phyloP scores from a whole-genome alignment of 768 basidiomycete genomes.

The Ramaria rubella region DNA sequence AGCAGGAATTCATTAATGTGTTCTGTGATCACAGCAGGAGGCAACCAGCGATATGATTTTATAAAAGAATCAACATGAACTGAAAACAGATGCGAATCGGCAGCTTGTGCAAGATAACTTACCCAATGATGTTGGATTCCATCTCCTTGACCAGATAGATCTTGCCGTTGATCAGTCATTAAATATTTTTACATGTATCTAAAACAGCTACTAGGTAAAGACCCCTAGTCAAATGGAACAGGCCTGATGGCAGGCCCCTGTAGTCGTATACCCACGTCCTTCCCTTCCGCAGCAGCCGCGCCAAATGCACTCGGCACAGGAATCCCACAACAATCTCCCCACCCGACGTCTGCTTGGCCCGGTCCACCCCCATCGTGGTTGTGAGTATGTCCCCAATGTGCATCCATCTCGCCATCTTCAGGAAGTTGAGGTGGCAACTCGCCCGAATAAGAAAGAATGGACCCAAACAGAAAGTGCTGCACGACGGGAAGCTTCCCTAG shows the following conservation, averaged over 20 bases:
- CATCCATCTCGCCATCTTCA: conserved; percentile 27
- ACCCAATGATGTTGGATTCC: no score
- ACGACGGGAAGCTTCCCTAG: conserved; percentile 91
- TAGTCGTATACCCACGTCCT: conserved; percentile 32
- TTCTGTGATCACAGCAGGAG: no score
- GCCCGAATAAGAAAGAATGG: conserved; percentile 63
- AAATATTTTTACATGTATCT: background rate
- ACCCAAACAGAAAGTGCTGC: conserved; percentile 94
- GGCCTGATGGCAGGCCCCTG: conserved; percentile 62
- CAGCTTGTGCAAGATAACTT: no score
- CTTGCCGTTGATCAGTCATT: no score
- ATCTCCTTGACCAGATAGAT: no score
- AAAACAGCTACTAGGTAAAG: background rate
- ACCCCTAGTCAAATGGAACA: conserved; percentile 70
- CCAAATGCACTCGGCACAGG: conserved; percentile 78
- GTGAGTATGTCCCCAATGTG: conserved; percentile 47
- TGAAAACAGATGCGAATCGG: no score
- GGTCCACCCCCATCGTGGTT: conserved; percentile 35
- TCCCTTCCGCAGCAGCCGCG: conserved; percentile 53
- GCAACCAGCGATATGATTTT: no score
- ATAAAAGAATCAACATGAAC: no score
- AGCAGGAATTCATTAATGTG: no score
- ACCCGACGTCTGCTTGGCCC: conserved; percentile 52
- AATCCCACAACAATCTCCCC: conserved; percentile 92
- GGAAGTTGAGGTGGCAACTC: conserved; percentile 34